These are phyloP conservation scores for Kazachstania psychrophila DNA, from an alignment of 805 yeast species.

Conservation along the genomic window DNA sequence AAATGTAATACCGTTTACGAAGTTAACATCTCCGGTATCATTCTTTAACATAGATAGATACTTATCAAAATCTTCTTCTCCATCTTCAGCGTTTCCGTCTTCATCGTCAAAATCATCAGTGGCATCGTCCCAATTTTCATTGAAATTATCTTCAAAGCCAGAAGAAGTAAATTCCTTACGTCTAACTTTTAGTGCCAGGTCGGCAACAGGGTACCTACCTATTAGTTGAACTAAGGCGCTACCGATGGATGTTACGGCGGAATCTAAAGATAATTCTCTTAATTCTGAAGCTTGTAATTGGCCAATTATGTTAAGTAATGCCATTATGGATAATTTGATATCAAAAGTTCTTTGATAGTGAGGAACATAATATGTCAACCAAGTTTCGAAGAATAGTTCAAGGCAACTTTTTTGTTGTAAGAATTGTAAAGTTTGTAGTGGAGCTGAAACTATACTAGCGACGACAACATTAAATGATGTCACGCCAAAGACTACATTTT, in stretches of 20 bases:
- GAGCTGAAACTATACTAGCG: constrained; percentile 54
- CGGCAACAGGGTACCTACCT: constrained; percentile 61
- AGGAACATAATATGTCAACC: constrained; percentile 33
- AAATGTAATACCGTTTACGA: constrained; percentile 28
- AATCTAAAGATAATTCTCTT: constrained; percentile 29
- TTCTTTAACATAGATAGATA: constrained; percentile 41
- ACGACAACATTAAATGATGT: constrained; percentile 46
- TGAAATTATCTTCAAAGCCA: constrained; percentile 28
- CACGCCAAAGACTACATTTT: constrained; percentile 26
- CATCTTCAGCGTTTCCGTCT: constrained; percentile 31
- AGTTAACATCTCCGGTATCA: constrained; percentile 33
- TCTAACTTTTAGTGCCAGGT: constrained; percentile 52
- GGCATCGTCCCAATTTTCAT: constrained; percentile 22
- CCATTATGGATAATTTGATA: constrained; percentile 64
- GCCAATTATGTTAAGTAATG: constrained; percentile 44
- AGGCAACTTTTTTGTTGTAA: constrained; percentile 40
- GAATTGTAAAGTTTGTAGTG: constrained; percentile 41
- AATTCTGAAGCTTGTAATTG: constrained; percentile 24
- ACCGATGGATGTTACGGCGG: constrained; percentile 42
- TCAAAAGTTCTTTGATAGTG: constrained; percentile 66
- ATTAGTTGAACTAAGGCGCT: constrained; percentile 43
- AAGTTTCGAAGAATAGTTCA: constrained; percentile 42
- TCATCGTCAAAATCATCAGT: constrained; percentile 29
- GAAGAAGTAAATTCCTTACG: constrained; percentile 43
- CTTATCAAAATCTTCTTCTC: constrained; percentile 30